Evolutionary conservation across 1,139 yeast species (phyloP).

Genomic region (Debaryomyces coudertii): DNA sequence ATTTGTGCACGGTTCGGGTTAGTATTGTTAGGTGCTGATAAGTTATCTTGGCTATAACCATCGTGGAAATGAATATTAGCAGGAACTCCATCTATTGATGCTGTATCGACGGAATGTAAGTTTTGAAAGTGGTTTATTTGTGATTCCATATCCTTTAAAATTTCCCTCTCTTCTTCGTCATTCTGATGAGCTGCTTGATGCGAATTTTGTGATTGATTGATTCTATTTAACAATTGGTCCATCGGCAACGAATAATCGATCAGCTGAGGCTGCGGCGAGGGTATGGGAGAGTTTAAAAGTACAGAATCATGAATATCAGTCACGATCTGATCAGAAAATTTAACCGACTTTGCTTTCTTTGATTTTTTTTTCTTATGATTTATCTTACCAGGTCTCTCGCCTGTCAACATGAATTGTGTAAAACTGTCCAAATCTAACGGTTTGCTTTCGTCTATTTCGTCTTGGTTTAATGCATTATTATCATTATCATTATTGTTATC

Average conservation of each 20-base stretch:
- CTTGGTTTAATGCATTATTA: constrained; percentile 2
- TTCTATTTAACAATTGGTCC: constrained; percentile 63
- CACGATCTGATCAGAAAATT: constrained; percentile 68
- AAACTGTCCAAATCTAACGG: constrained; percentile 72
- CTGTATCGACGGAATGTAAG: constrained; percentile 64
- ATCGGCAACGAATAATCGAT: constrained; percentile 69
- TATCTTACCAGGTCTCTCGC: constrained; percentile 58
- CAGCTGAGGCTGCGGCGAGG: constrained; percentile 24
- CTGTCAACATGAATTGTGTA: constrained; percentile 73
- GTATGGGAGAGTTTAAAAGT: constrained; percentile 25
- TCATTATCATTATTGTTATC: constrained; percentile 31
- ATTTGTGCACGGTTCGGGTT: constrained; percentile 60
- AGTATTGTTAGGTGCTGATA: constrained; percentile 54
- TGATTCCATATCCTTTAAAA: constrained; percentile 66
- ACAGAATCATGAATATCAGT: constrained; percentile 43
- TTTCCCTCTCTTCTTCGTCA: constrained; percentile 61
- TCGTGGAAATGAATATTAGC: constrained; percentile 45
- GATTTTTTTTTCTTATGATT: constrained; percentile 34
- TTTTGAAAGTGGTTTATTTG: constrained; percentile 68
- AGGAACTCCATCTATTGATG: constrained; percentile 60
- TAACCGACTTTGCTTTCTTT: constrained; percentile 60
- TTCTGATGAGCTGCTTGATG: constrained; percentile 29
- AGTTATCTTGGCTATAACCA: constrained; percentile 19
- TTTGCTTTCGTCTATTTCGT: constrained; percentile 16
- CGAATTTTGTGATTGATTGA: constrained; percentile 33